These are phyloP conservation scores for Pulveroboletus frians DNA, from an alignment of 768 basidiomycete genomes.

Conservation along the genomic window DNA sequence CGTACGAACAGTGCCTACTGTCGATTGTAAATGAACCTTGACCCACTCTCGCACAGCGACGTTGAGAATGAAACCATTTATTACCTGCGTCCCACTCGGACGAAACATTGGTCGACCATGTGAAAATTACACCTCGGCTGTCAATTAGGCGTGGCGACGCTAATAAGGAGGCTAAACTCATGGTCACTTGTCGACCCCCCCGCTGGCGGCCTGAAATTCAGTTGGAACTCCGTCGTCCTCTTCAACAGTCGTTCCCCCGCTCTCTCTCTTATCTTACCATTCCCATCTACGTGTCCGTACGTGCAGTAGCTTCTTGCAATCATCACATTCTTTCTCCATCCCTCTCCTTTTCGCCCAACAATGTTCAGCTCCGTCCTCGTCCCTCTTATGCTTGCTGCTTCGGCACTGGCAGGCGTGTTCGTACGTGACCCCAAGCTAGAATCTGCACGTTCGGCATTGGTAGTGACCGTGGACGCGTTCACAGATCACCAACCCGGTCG, in stretches of 20 bases:
- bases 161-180: background rate
- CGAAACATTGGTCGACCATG: background rate
- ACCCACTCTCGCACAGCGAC: constrained; percentile 4
- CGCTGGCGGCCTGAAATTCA: constrained; percentile 1
- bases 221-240: constrained; percentile 32
- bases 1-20: background rate
- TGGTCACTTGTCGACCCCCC: background rate
- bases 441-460: background rate
- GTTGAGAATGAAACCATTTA: background rate
- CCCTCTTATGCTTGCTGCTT: constrained; percentile 47
- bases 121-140: background rate
- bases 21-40: constrained; percentile 1
- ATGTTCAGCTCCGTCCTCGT: constrained; percentile 52
- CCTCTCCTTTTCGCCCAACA: constrained; percentile 7
- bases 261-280: background rate
- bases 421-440: constrained; percentile 35
- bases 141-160: too few relatives aligned
- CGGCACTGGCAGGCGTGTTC: constrained; percentile 52
- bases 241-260: background rate
- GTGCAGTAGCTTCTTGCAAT: constrained; percentile 6
- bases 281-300: background rate
- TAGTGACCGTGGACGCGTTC: constrained; percentile 1
- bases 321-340: constrained; percentile 22
- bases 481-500: constrained; percentile 57
- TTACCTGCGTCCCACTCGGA: background rate